These are phyloP conservation scores for Vaccinium vitisidaea DNA, from an alignment of 148 eudicot genomes.

Conservation along the genomic window DNA sequence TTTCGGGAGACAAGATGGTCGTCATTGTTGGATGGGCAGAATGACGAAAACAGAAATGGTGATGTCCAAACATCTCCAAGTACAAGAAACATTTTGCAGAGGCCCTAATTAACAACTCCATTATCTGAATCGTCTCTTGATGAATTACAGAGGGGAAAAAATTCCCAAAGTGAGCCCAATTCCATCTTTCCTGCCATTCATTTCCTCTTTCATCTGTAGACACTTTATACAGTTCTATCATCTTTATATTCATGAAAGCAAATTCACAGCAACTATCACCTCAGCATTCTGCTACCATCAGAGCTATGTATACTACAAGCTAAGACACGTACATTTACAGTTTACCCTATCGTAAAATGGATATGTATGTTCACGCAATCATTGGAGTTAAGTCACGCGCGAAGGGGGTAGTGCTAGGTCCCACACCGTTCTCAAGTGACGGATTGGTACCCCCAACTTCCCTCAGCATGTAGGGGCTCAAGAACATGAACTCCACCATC, in stretches of 20 bases:
- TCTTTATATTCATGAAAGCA: not conserved
- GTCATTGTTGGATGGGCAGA: too few relatives aligned
- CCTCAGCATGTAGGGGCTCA: conserved; percentile 69
- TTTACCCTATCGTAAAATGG: not conserved
- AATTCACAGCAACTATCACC: not conserved
- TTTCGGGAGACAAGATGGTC: too few relatives aligned
- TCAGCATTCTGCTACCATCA: not conserved
- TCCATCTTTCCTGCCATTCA: not conserved
- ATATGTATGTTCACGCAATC: not conserved
- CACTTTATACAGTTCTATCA: not conserved
- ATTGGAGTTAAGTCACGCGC: not conserved
- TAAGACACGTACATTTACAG: not conserved
- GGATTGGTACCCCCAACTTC: conserved; percentile 61
- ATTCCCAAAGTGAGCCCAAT: not conserved
- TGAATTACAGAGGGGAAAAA: not conserved
- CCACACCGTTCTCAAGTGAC: conserved; percentile 41
- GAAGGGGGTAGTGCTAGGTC: conserved; percentile 38
- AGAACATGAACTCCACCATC: conserved; percentile 69
- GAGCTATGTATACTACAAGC: not conserved
- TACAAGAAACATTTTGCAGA: too few relatives aligned
- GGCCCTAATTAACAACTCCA: not conserved
- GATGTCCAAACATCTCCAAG: too few relatives aligned
- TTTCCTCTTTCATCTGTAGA: not conserved
- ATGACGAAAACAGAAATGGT: too few relatives aligned
- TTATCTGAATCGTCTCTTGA: not conserved